Evolutionary conservation across 2,329 filamentous ascomycete species (phyloP), one percentile per base, ranked within the genome.

Genomic region (Nannizziopsis barbatae): DNA sequence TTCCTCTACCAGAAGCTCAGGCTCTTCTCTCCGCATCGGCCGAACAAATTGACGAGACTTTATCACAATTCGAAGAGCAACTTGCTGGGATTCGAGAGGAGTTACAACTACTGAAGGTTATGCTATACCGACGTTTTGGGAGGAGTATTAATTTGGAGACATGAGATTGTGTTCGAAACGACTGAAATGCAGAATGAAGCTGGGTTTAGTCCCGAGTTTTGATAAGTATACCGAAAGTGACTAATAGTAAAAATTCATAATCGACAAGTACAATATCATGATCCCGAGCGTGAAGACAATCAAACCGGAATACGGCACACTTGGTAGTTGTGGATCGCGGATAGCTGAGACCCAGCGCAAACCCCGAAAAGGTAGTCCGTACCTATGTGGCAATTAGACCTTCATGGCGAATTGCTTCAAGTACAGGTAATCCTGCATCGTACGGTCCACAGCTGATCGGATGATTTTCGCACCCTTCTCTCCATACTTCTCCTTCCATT

Each of bases 121-220:
- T 86, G 53, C 71, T 98, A 53, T 98, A 98, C 69, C 89, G 88
- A 31, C 80, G 93, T 53, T 98, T 98, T 69, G 92, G 92, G 49
- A 81, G 85, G 66, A 94, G 89, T 65, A 98, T 98, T 74, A 98
- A 98, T 69, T 75, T 96, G 56, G 92, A 98, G 49, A 53, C 54
- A 42, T 54, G 20, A 52, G 20, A 20, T n/a, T 18, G 38, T 5
- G 38, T 11, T 5, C 5, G 17, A 42, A 5, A 4, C 12, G 11
- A 5, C 17, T 15, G 12, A 6, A 20, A 5, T 30, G 6, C 2
- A 7, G 20, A 42, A 8, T 6, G 7, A 20, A 40, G 15, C 8
- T 20, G 17, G 3, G 37, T 15, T 18, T 8, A 7, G 9, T 12
- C 7, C 17, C 7, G 35, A 14, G n/a, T 14, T 8, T 37, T 15